Evolutionary conservation across 2,329 filamentous ascomycete genomes (phyloP), one percentile per base, ranked within the genome.

Genomic region (Colletotrichum aenigma): DNA sequence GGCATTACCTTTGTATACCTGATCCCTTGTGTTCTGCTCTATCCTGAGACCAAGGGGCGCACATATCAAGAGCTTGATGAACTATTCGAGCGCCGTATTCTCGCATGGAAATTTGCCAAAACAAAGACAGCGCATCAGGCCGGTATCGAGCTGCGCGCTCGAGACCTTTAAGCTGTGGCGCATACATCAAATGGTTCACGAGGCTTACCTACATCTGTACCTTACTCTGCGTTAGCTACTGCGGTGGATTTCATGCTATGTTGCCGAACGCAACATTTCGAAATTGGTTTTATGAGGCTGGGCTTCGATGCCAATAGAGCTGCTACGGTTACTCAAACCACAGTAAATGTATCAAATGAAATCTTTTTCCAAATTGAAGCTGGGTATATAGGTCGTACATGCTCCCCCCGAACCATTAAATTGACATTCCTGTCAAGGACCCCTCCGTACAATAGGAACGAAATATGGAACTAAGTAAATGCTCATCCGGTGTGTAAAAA

Each of bases 1-100:
- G 55, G 55, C 12, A 16, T 28, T 8, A 58, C 21, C 13, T 58
- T 58, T 4, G 15, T 28, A 4, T 28, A 58, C 24, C 55, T 58
- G 7, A 18, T 58, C 15, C 24, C 55, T 13, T 58, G 24, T 58
- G 9, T 28, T 28, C 7, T 58, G 7, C 24, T 58, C 13, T 58
- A 26, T 28, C 24, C 55, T 7, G 15, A 28, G 16, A 56, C 55
- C 4, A 28, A 58, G 55, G 55, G 55, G 9, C 67, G 78, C 3
- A 79, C 78, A 13, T 80, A 78, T 26, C 21, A 68, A 21, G 78
- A 79, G 55, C 36, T 80, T 4, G 78, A 79, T 60, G 77, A 80
- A 62, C 71, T 80, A 7, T 79, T 79, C 34, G 73, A 79, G 64
- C 65, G 70, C 2, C 26, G 74, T 4, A 60, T 79, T 21, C 78